Evolutionary conservation across 441 rosid genomes (phyloP).

Genomic region (Adansonia rubrostipa): DNA sequence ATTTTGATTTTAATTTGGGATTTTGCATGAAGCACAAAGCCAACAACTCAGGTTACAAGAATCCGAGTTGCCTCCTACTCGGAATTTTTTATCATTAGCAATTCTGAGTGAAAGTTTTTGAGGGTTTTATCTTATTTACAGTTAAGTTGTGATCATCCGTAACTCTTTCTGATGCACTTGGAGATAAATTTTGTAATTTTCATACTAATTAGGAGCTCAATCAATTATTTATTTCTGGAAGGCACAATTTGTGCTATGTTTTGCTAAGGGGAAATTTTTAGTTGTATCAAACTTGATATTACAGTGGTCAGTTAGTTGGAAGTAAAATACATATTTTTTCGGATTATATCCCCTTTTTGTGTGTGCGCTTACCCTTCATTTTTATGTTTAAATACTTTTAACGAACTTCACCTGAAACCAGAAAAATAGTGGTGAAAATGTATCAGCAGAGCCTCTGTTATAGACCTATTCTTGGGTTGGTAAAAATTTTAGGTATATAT

Average conservation of each 20-base stretch:
- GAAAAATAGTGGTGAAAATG: background rate
- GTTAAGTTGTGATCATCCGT: background rate
- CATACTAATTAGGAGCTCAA: background rate
- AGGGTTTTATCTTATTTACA: background rate
- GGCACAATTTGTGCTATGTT: conserved; percentile 27
- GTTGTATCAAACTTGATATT: background rate
- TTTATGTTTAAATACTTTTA: background rate
- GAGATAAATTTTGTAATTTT: background rate
- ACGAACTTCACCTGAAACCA: background rate
- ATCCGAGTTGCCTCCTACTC: conserved; percentile 63
- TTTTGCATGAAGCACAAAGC: background rate
- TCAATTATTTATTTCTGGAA: conserved; percentile 26
- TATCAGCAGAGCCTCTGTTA: background rate
- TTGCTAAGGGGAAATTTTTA: conserved; percentile 30
- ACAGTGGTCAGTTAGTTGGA: background rate
- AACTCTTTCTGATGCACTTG: conserved; percentile 8
- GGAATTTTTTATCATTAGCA: conserved; percentile 76
- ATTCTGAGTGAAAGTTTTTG: conserved; percentile 67
- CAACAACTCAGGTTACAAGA: conserved; percentile 51
- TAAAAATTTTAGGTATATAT: no score
- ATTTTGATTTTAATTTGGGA: background rate
- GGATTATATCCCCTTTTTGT: background rate
- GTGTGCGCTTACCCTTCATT: background rate
- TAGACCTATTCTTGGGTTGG: no score
- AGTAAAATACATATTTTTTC: background rate